These are phyloP conservation scores for Mucor saturninus DNA, from an alignment of 371 early-diverging fungal genomes.

Conservation along the genomic window DNA sequence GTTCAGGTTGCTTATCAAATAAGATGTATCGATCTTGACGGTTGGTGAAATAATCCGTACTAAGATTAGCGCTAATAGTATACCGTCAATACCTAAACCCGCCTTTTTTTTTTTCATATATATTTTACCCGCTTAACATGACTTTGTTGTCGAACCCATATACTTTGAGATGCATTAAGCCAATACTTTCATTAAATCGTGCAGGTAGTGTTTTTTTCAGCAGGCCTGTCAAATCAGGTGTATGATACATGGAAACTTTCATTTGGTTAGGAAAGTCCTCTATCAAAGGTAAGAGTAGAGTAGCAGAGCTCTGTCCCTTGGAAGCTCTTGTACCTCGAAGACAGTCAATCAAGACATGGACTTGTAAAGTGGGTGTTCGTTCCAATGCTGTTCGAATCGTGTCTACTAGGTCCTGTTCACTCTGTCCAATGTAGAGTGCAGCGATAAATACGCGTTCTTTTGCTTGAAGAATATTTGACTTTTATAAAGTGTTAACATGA, in stretches of 20 bases:
- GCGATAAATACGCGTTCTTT: conserved; percentile 78
- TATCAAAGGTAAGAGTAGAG: conserved; percentile 71
- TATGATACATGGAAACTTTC: conserved; percentile 79
- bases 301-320: conserved; percentile 67
- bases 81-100: not conserved
- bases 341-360: conserved; percentile 83
- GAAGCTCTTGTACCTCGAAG: conserved; percentile 84
- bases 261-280: conserved; percentile 71
- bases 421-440: conserved; percentile 87
- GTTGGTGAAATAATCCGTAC: conserved; percentile 91
- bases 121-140: conserved; percentile 84
- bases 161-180: conserved; percentile 93
- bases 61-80: conserved; percentile 87
- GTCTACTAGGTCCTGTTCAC: conserved; percentile 79
- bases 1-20: conserved; percentile 55
- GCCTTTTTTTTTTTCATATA: not conserved
- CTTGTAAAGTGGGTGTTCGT: conserved; percentile 56
- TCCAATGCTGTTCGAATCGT: conserved; percentile 63
- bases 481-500: not conserved
- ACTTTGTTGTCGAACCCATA: conserved; percentile 89
- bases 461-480: conserved; percentile 70
- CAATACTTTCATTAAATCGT: conserved; percentile 91
- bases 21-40: conserved; percentile 94
- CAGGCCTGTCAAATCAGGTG: conserved; percentile 79
- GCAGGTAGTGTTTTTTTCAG: conserved; percentile 77